phyloP scores from a whole-genome alignment of 2,329 filamentous ascomycete species.

The Aspergillus aculeatinus region DNA sequence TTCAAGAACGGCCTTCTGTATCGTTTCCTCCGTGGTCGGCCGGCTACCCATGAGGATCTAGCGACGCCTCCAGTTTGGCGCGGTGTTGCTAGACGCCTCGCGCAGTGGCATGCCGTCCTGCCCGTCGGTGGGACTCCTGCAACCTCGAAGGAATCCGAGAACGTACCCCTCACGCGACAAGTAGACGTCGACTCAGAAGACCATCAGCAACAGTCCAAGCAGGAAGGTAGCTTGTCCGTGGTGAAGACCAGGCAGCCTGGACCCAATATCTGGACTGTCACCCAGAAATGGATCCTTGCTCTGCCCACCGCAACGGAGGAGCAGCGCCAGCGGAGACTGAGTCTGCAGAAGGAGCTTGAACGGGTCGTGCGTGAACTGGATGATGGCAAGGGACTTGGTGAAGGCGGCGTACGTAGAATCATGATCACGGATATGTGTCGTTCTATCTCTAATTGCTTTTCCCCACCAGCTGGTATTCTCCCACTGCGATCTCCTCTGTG shows the following conservation, averaged over 20 bases:
- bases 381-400: constrained; percentile 72
- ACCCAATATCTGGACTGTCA: constrained; percentile 92
- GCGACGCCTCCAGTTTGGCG: constrained; percentile 72
- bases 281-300: constrained; percentile 92
- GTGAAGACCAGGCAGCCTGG: constrained; percentile 66
- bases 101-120: constrained; percentile 84
- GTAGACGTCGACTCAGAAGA: constrained; percentile 21
- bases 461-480: constrained; percentile 74
- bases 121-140: constrained; percentile 53
- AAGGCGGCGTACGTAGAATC: constrained; percentile 60
- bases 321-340: constrained; percentile 65
- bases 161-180: constrained; percentile 20
- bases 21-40: constrained; percentile 78
- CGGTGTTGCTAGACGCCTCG: constrained; percentile 79
- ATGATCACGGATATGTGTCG: neutral
- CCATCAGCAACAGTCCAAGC: constrained; percentile 13
- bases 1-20: constrained; percentile 98
- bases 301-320: constrained; percentile 71
- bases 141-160: constrained; percentile 16
- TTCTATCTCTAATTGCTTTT: neutral
- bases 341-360: constrained; percentile 72
- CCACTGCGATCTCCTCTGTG: constrained; percentile 93
- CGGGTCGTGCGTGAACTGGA: constrained; percentile 70
- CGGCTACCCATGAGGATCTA: constrained; percentile 78
- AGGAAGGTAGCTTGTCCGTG: constrained; percentile 17